A percentile compares a stretch with the other conserved stretches of the same genome.
phyloP scores from a whole-genome alignment of 2,329 filamentous ascomycete genomes.

The Trichoderma koningiopsis region DNA sequence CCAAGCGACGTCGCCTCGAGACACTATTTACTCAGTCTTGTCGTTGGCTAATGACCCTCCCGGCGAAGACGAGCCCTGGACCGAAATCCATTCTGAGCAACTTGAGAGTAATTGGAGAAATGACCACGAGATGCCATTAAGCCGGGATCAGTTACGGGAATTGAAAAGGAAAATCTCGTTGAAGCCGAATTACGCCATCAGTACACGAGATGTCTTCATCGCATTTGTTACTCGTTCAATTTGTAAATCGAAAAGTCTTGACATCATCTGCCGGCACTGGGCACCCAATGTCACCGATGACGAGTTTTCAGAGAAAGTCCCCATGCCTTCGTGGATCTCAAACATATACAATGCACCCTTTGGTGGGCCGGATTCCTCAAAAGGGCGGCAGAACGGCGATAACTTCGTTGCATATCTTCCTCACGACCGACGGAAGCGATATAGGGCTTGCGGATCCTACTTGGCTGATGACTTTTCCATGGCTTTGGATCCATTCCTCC shows the following conservation, averaged over 20 bases:
- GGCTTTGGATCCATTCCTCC: neutral
- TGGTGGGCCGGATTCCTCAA: neutral
- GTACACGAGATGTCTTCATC: conserved; percentile 8
- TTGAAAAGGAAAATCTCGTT: neutral
- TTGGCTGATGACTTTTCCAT: neutral
- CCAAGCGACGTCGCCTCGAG: conserved; percentile 1
- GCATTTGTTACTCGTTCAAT: conserved; percentile 11
- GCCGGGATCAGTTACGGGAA: neutral
- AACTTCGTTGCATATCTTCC: conserved; percentile 3
- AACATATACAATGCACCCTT: conserved; percentile 1
- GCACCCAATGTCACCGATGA: neutral
- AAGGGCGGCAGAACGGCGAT: neutral
- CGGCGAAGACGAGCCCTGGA: neutral
- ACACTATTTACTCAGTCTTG: conserved; percentile 3
- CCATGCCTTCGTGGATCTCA: conserved; percentile 6
- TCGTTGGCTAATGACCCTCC: conserved; percentile 7
- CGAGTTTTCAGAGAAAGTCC: neutral
- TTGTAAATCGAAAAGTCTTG: neutral
- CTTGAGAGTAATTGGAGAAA: neutral
- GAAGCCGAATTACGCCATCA: neutral
- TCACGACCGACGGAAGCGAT: conserved; percentile 1
- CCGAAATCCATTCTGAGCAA: neutral
- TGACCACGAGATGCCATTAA: neutral
- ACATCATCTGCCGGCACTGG: conserved; percentile 17
- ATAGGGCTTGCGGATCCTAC: conserved; percentile 4